A percentile compares a stretch with the other conserved stretches of the same genome.
phyloP scores from a whole-genome alignment of 495 filamentous ascomycete genomes.

The Paragyromitra xinjiangensis region DNA sequence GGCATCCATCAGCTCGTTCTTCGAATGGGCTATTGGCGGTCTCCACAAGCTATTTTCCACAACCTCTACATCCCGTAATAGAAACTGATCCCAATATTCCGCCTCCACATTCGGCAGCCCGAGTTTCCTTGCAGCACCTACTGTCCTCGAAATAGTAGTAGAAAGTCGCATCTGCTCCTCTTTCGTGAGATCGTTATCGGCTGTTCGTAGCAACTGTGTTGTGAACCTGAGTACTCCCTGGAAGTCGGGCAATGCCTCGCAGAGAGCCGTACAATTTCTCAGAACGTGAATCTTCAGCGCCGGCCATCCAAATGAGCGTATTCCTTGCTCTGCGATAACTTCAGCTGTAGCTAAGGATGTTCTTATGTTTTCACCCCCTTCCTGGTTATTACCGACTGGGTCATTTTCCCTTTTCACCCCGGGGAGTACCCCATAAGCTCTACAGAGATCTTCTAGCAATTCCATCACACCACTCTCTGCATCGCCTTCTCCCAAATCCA shows the following conservation, averaged over 20 bases:
- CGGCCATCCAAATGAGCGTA: conserved; percentile 70
- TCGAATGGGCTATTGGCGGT: conserved; percentile 75
- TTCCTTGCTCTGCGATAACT: conserved; percentile 61
- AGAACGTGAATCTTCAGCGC: conserved; percentile 85
- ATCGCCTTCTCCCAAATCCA: conserved; percentile 78
- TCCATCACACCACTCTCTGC: conserved; percentile 75
- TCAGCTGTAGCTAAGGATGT: conserved; percentile 59
- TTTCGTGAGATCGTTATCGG: conserved; percentile 77
- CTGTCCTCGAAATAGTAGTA: conserved; percentile 84
- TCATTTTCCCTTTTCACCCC: conserved; percentile 25
- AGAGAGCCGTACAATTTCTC: conserved; percentile 83
- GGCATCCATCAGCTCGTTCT: conserved; percentile 73
- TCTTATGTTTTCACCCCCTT: conserved; percentile 24
- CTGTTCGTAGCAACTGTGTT: conserved; percentile 79
- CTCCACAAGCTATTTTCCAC: conserved; percentile 64
- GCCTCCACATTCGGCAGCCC: conserved; percentile 74
- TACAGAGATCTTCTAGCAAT: conserved; percentile 66
- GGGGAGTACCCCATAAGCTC: conserved; percentile 59
- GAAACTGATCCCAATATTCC: conserved; percentile 96
- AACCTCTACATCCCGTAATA: conserved; percentile 81
- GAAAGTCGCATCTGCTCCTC: conserved; percentile 86
- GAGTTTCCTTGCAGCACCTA: conserved; percentile 75
- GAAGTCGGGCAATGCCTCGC: conserved; percentile 92
- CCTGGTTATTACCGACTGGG: conserved; percentile 18
- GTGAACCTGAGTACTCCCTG: conserved; percentile 85